Conservation (phyloP, 2,329 filamentous ascomycete genomes). For the Emericellopsis cladophorae region DNA sequence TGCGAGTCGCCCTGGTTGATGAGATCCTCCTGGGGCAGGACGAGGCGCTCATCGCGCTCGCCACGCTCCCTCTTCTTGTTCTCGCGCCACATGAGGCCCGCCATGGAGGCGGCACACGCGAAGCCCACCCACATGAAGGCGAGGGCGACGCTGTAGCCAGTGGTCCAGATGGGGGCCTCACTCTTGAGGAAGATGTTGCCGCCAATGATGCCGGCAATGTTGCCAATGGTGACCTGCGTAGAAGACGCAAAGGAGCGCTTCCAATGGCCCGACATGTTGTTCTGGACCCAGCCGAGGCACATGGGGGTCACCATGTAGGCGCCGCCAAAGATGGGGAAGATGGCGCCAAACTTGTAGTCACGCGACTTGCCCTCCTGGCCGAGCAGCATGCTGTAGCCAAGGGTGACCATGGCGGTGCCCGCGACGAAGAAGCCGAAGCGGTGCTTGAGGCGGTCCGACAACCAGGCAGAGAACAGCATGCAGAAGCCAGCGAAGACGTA, state of each 20-base stretch:
- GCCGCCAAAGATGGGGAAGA: constrained; percentile 39
- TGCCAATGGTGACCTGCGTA: constrained; percentile 34
- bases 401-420: constrained; percentile 32
- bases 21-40: constrained; percentile 12
- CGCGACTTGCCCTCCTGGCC: constrained; percentile 10
- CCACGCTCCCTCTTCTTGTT: constrained; percentile 20
- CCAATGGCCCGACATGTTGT: constrained; percentile 44
- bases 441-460: constrained; percentile 35
- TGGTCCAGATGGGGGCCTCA: constrained; percentile 33
- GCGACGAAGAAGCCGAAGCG: constrained; percentile 40
- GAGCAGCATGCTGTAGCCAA: constrained; percentile 44
- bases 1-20: constrained; percentile 23
- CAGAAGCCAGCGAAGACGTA: constrained; percentile 18
- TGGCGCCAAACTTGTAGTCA: constrained; percentile 31
- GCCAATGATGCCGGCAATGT: constrained; percentile 34
- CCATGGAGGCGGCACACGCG: constrained; percentile 16
- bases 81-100: constrained; percentile 16
- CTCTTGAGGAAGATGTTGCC: constrained; percentile 34
- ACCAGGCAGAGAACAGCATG: constrained; percentile 21
- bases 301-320: constrained; percentile 42
- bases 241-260: constrained; percentile 41
- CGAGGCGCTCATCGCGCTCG: constrained; percentile 14
- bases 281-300: constrained; percentile 40
- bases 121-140: constrained; percentile 30
- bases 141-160: constrained; percentile 34